Percentiles rank a stretch among this genome's conserved stretches.
phyloP scores from a whole-genome alignment of 1,284 basidiomycete species.

The Pseudozyma flocculosa region DNA sequence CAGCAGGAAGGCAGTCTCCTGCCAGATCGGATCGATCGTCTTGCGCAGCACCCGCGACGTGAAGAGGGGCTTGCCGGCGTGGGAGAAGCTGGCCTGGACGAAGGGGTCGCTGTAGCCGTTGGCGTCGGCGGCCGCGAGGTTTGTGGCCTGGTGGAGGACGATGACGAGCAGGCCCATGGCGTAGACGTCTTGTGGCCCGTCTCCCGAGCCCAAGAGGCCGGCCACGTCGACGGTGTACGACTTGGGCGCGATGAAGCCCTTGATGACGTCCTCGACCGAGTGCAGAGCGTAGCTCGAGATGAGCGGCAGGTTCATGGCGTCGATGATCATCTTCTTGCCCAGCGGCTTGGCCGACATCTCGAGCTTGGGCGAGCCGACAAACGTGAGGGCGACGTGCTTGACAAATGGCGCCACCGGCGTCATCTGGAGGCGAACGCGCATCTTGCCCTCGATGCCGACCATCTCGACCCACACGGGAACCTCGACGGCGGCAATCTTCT shows the following conservation, averaged over 20 bases:
- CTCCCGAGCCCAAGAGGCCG: conserved; percentile 40
- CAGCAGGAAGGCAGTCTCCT: conserved; percentile 42
- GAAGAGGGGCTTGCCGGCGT: conserved; percentile 47
- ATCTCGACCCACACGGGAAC: conserved; percentile 53
- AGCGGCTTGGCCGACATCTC: conserved; percentile 53
- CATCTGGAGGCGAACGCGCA: conserved; percentile 49
- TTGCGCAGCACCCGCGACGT: conserved; percentile 39
- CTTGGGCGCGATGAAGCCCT: conserved; percentile 47
- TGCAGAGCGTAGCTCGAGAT: conserved; percentile 46
- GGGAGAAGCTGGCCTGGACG: conserved; percentile 41
- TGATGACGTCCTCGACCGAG: conserved; percentile 46
- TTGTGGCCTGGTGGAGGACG: conserved; percentile 44
- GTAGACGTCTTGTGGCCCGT: conserved; percentile 47
- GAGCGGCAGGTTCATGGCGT: conserved; percentile 53
- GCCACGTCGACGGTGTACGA: conserved; percentile 49
- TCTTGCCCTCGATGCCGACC: conserved; percentile 50
- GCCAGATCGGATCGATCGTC: conserved; percentile 45
- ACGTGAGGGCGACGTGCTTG: conserved; percentile 49
- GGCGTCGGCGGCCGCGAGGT: conserved; percentile 43
- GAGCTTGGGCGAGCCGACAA: conserved; percentile 44
- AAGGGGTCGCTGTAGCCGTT: conserved; percentile 52
- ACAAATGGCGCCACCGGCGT: conserved; percentile 47
- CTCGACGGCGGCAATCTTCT: conserved; percentile 52
- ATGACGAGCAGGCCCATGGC: conserved; percentile 45
- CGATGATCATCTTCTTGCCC: conserved; percentile 51